Percentiles rank a stretch among this genome's conserved stretches.
phyloP scores from a whole-genome alignment of 2,329 filamentous ascomycete genomes.

The Sclerotinia nivalis region DNA sequence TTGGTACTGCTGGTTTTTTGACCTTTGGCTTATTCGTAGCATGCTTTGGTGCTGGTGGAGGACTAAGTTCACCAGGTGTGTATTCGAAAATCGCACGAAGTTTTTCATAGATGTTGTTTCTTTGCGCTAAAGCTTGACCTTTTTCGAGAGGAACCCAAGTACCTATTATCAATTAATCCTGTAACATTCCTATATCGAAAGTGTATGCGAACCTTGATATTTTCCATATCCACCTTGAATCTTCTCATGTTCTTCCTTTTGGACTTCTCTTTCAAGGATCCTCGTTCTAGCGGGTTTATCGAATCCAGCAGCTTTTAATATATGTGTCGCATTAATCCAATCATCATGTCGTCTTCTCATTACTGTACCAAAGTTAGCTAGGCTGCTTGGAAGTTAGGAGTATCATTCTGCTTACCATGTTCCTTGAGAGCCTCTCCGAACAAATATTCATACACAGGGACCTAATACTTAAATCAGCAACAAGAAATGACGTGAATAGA shows the following conservation, averaged over 20 bases:
- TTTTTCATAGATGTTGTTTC: conserved; percentile 83
- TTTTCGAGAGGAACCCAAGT: conserved; percentile 93
- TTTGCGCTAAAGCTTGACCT: conserved; percentile 77
- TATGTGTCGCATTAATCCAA: conserved; percentile 99
- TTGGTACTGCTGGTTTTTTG: conserved; percentile 65
- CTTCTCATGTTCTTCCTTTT: conserved; percentile 95
- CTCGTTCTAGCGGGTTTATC: conserved; percentile 95
- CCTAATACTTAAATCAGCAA: conserved; percentile 51
- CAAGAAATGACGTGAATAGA: neutral
- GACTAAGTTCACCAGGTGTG: conserved; percentile 78
- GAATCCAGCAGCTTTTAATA: conserved; percentile 93
- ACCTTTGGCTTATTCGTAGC: conserved; percentile 83
- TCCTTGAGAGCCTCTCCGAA: conserved; percentile 74
- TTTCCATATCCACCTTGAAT: conserved; percentile 98
- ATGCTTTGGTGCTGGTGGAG: conserved; percentile 92
- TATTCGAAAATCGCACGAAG: conserved; percentile 88
- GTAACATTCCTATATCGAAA: conserved; percentile 1
- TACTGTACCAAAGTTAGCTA: conserved; percentile 44
- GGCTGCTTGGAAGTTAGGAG: neutral
- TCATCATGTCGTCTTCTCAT: conserved; percentile 93
- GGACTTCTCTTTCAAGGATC: conserved; percentile 93
- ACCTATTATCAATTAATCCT: conserved; percentile 52
- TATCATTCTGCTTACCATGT: conserved; percentile 55
- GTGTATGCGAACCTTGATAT: conserved; percentile 72
- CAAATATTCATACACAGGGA: conserved; percentile 93